Evolutionary conservation across 305 asterid species (phyloP), one percentile per base, ranked within the genome.

Genomic region (Fraxinus sp.): DNA sequence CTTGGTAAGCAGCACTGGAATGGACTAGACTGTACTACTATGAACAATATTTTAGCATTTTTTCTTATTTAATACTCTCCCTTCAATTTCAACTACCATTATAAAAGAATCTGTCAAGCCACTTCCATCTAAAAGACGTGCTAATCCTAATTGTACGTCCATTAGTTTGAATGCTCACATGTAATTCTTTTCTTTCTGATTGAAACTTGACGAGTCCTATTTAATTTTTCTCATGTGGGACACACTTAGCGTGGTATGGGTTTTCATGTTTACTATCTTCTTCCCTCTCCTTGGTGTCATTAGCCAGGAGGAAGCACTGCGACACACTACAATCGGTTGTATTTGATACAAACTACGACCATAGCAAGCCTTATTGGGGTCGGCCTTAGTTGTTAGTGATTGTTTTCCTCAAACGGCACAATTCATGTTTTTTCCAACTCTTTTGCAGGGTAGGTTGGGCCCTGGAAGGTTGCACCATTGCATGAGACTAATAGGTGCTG

Each of bases 401-500:
- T 22, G 68, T 46, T 81, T 73, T 81, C 39, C 79, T 49, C n/a
- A 35, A 39, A 80, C 4, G 22, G 1, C 18, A 7, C 7, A 59
- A 64, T 73, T 80, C 73, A 75, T 71, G 30, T 36, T 74, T 82
- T 81, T n/a, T 74, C 57, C 18, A 46, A 52, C 78, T 78, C 78
- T 36, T 71, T 86, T 62, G 78, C 90, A 95, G 99, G 99, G 99
- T 81, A 88, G 98, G 87, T 87, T 96, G 79, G 99, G 99, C 70
- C 99, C 99, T 0, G 99, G 98, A 83, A 91, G 98, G 89, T 80
- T 96, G 86, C 98, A 94, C 88, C 99, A 96, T 86, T 96, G 98
- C 95, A 94, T 96, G 98, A 93, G 99, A 86, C 82, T 91, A 81
- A 93, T 96, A 41, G 98, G 99, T 16, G 95, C 97, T 73, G 98